Base-by-base conservation (phyloP, 2,329 filamentous ascomycete species). In the Diatrype stigma region DNA sequence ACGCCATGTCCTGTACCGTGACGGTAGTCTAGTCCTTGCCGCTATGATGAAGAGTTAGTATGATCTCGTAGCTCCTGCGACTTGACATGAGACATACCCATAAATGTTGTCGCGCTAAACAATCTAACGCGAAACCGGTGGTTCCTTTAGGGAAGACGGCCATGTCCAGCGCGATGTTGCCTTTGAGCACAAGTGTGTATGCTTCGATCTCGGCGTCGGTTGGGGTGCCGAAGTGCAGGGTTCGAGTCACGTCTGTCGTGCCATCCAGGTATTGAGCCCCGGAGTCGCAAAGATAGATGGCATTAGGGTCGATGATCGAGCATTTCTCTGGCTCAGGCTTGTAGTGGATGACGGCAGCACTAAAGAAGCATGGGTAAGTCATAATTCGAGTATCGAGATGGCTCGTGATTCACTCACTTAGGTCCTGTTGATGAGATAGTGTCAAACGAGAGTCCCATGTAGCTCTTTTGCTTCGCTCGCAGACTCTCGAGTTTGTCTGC, bases 1-100 rank as follows among this genome's bases (percentile, higher is more conserved):
- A 99, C 89, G 42, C 94, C 94, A 67, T 99, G 94, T 10, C 94
- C 94, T 4, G 94, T 99, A 51, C 94, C 94, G 67, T 99, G 94
- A 35, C 94, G 84, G 70, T 96, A 99, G 67, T 99, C 94, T 12
- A 99, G 77, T 0, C 94, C 94, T 63, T 93, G 80, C 64, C 77
- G 75, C 79, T 81, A 52, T 2, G 26, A 26, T 45, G 47, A 6
- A 34, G 50, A 35, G 37, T 58, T 28, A 56, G 52, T 37, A 47
- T 49, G 40, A 30, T 17, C 14, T n/a, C 40, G 6, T 6, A 19
- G 8, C 12, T 44, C 40, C 12, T 30, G 16, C 1, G 28, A 32
- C 16, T 46, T 17, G 21, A n/a, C 11, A 26, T 17, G 6, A 45
- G 8, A 60, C 77, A 66, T 73, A 89, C 87, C 94, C 94, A 99